These are phyloP conservation scores for Trichoderma polysporum DNA, from an alignment of 2,329 filamentous ascomycete genomes.

Conservation along the genomic window DNA sequence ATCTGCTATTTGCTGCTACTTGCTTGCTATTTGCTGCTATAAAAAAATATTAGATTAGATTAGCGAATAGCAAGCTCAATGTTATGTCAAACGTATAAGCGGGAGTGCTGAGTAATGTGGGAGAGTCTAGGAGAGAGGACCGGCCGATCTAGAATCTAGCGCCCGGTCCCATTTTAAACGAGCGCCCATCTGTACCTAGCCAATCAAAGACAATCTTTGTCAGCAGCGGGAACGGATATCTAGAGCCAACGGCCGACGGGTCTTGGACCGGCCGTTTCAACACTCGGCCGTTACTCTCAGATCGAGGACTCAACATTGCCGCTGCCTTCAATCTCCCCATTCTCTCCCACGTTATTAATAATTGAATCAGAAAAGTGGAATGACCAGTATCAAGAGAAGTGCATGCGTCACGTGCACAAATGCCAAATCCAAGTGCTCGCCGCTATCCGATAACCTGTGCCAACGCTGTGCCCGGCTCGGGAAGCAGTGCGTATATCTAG, in stretches of 20 bases:
- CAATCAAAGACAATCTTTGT: not conserved
- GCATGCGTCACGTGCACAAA: slow-evolving; percentile 21
- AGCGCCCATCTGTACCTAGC: not conserved
- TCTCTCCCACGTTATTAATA: not conserved
- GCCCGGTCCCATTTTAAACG: not conserved
- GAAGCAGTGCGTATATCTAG: slow-evolving; percentile 19
- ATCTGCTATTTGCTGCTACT: too few relatives aligned
- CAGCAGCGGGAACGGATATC: slow-evolving; percentile 1
- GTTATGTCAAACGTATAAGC: too few relatives aligned
- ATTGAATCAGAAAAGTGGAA: not conserved
- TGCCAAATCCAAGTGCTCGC: slow-evolving; percentile 19
- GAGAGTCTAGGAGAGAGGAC: not conserved
- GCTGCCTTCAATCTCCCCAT: not conserved
- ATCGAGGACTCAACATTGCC: not conserved
- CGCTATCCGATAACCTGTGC: slow-evolving; percentile 8
- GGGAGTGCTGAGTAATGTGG: not conserved
- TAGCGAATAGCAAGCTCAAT: too few relatives aligned
- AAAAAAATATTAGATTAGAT: too few relatives aligned
- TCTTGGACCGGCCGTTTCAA: slow-evolving; percentile 4
- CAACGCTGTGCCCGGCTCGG: slow-evolving; percentile 19
- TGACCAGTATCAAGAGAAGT: slow-evolving; percentile 6
- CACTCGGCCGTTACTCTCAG: not conserved
- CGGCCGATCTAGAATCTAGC: not conserved
- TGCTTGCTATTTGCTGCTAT: too few relatives aligned
- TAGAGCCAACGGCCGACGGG: slow-evolving; percentile 4